Conservation (phyloP, 169 alveolate genomes). For the Eimeria mitis region DNA sequence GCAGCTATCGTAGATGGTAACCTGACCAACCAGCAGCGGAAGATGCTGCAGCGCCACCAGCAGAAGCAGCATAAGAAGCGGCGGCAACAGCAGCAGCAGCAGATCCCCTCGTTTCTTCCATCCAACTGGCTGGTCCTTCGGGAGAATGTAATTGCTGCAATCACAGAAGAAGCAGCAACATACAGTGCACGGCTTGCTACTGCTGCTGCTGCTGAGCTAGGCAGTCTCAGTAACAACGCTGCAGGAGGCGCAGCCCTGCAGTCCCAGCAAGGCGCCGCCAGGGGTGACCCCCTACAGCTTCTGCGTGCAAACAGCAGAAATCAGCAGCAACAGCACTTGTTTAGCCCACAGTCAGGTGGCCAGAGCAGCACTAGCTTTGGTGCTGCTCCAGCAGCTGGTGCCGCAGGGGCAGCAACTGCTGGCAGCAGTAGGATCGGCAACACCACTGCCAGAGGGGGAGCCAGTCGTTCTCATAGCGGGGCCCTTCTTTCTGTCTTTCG, state of each 20-base stretch:
- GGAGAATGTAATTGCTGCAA: slow-evolving; percentile 10
- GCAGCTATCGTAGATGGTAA: slow-evolving; percentile 53
- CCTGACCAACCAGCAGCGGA: slow-evolving; percentile 65
- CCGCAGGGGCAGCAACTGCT: slow-evolving; percentile 25
- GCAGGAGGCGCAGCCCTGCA: slow-evolving; percentile 3
- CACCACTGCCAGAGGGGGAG: slow-evolving; percentile 33
- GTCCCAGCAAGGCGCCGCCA: not conserved
- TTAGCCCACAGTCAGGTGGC: slow-evolving; percentile 31
- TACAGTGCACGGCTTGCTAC: slow-evolving; percentile 25
- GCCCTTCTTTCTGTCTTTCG: slow-evolving; percentile 65
- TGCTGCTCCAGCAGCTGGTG: slow-evolving; percentile 20
- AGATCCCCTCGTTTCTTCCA: slow-evolving; percentile 43
- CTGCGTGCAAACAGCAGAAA: slow-evolving; percentile 16
- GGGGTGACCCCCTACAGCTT: slow-evolving; percentile 48
- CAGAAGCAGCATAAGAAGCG: slow-evolving; percentile 65
- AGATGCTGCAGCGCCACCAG: slow-evolving; percentile 61
- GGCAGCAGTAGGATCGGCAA: slow-evolving; percentile 40
- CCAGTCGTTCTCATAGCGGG: slow-evolving; percentile 51
- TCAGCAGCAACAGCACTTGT: slow-evolving; percentile 10
- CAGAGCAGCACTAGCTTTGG: slow-evolving; percentile 33
- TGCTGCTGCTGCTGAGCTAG: slow-evolving; percentile 18
- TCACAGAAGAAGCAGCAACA: slow-evolving; percentile 42
- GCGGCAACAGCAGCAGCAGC: slow-evolving; percentile 56
- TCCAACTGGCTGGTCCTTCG: slow-evolving; percentile 55
- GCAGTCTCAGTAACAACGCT: not conserved